phyloP scores from a whole-genome alignment of 139 green algal species.

The Protoeuglena noctilucae region DNA sequence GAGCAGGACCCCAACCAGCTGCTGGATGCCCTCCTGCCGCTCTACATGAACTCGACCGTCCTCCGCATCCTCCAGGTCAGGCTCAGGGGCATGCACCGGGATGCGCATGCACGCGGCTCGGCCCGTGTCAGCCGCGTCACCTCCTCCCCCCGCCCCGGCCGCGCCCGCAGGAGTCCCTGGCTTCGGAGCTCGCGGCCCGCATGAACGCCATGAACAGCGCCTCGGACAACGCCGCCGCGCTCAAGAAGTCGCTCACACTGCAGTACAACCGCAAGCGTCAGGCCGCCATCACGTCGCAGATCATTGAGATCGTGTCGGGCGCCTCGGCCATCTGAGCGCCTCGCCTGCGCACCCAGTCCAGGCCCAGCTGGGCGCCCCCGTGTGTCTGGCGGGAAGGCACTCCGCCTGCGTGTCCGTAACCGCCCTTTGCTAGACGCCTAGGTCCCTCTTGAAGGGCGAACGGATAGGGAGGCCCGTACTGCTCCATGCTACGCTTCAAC shows the following conservation, averaged over 20 bases:
- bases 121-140: background rate
- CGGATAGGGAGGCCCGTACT: too few species aligned
- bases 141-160: conserved; percentile 4
- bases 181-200: conserved; percentile 90
- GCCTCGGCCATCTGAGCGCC: conserved; percentile 13
- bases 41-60: conserved; percentile 94
- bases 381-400: too few species aligned
- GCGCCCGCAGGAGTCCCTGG: conserved; percentile 75
- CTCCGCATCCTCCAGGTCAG: conserved; percentile 41
- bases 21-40: conserved; percentile 89
- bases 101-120: background rate
- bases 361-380: too few species aligned
- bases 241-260: conserved; percentile 68
- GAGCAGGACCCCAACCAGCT: conserved; percentile 98
- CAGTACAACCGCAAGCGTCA: conserved; percentile 89
- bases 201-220: conserved; percentile 99
- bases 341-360: too few species aligned
- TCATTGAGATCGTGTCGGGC: conserved; percentile 65
- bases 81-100: background rate
- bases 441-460: too few species aligned
- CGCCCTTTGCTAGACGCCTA: too few species aligned
- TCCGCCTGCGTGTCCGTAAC: too few species aligned
- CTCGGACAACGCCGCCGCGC: conserved; percentile 88
- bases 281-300: conserved; percentile 83
- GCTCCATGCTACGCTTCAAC: too few species aligned